phyloP scores from a whole-genome alignment of 148 eudicot genomes.

The Selenicereus undatus region DNA sequence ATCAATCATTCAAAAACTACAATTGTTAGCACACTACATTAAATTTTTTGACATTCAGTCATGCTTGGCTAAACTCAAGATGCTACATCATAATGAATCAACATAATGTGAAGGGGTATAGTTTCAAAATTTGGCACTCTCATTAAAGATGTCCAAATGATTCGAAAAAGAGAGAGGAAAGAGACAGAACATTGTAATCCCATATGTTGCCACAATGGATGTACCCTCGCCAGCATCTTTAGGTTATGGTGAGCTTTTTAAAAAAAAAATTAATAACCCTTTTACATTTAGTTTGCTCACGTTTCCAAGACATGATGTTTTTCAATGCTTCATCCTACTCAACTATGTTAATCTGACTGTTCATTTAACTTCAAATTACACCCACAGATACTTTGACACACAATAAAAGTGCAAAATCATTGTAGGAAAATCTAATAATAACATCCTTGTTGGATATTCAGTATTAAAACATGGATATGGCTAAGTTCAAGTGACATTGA shows the following conservation, averaged over 20 bases:
- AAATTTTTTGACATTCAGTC: too few species aligned
- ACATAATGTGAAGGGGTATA: too few species aligned
- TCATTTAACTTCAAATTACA: not conserved
- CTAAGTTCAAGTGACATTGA: too few species aligned
- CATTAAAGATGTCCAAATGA: conserved; percentile 17
- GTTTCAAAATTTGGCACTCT: too few species aligned
- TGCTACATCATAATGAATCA: too few species aligned
- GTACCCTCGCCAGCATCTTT: conserved; percentile 28
- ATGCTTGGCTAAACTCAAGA: too few species aligned
- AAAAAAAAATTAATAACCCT: not conserved
- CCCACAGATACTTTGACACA: not conserved
- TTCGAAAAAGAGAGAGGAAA: conserved; percentile 34
- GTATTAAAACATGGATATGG: too few species aligned
- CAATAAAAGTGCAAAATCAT: too few species aligned
- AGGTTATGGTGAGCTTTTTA: conserved; percentile 20
- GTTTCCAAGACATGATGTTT: conserved; percentile 22
- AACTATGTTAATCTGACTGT: not conserved
- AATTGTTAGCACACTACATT: too few species aligned
- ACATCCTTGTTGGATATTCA: too few species aligned
- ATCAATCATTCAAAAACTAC: too few species aligned
- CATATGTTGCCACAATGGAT: conserved; percentile 39
- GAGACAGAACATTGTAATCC: conserved; percentile 41
- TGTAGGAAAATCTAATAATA: too few species aligned
- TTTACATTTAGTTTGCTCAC: conserved; percentile 21
- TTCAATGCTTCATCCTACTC: not conserved